Evolutionary conservation across 805 yeast genomes (phyloP), one percentile per base, ranked within the genome.

Genomic region (Zygosaccharomyces bailii): DNA sequence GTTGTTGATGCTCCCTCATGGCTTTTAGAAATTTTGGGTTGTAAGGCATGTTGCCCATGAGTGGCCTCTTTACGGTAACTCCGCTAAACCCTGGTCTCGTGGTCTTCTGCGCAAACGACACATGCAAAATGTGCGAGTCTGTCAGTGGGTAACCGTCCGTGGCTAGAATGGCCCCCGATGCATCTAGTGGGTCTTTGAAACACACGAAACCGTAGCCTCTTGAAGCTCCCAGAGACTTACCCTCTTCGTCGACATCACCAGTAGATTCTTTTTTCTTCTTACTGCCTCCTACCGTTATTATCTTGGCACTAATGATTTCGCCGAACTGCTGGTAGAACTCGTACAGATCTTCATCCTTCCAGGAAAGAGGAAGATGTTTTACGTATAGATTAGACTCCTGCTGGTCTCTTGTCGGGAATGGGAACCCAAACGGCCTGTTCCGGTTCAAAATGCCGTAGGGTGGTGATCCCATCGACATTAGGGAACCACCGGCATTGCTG

Each of bases 131-230:
- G 54, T 75, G 76, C 39, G 80, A 81, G 75, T 76, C 77, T 76
- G 53, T 49, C 8, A 63, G 34, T 32, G 45, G 55, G 24, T 43
- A 48, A 3, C 63, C 58, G 39, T 61, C 56, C 2, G 67, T 82
- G 42, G 74, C 81, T 36, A 77, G 75, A 44, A 84, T 78, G 11
- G 95, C 91, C 55, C 73, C 70, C 39, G 79, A 75, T 5, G 95
- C 93, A 57, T 80, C 76, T 39, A 77, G 68, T 44, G 85, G 82
- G 50, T 68, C 69, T 55, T 78, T 80, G 59, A 75, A 86, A 65
- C 88, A 84, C 43, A 86, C 86, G 68, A 86, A 86, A 35, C 93
- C 95, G 60, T 83, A 86, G 16, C 93, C 90, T 60, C 80, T 78
- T 17, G 91, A 83, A 52, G 55, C 39, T 7, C 62, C 64, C 21